Evolutionary conservation across 257 asterid genomes (phyloP), one percentile per base, ranked within the genome.

Genomic region (Linaria vulgaris): DNA sequence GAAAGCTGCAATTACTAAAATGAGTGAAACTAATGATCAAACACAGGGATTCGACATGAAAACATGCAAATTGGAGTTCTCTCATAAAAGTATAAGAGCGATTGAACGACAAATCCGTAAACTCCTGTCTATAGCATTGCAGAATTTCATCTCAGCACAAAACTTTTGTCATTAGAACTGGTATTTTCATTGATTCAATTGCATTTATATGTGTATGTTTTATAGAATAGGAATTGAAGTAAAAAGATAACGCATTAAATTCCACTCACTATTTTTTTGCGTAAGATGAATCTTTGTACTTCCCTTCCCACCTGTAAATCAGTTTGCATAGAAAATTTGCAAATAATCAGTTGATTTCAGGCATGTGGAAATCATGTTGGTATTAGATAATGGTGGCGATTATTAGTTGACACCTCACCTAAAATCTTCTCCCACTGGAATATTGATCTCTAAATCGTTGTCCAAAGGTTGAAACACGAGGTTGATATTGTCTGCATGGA

Each of bases 291-390:
- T 71, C 78, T 72, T 88, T 94, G 49, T 79, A 88, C 61, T 80
- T 86, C 12, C 95, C 90, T 48, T 79, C 70, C 96, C 96, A 88
- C 82, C 95, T 86, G 79, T 31, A 63, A 62, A 68, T 38, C 66
- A 20, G 31, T 46, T 59, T 34, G 24, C 6, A 47, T 66, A 13
- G 21, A 65, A 62, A 44, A 48, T 21, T n/a, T 12, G 16, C 1
- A 66, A 47, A 63, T 43, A 44, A 66, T 70, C 37, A 54, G 27
- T 25, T 38, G 23, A 46, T 34, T 4, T 61, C 48, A 47, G 31
- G 66, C 34, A 21, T 41, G 24, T 3, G 20, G 10, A 54, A 7
- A 31, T 56, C 17, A 17, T 57, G 4, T 34, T 34, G 10, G 41
- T 11, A 34, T 4, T 4, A 34, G 41, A 34, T 34, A 3, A 34